Evolutionary conservation across 805 yeast species (phyloP).

Genomic region (Yamadazyma endophytica): DNA sequence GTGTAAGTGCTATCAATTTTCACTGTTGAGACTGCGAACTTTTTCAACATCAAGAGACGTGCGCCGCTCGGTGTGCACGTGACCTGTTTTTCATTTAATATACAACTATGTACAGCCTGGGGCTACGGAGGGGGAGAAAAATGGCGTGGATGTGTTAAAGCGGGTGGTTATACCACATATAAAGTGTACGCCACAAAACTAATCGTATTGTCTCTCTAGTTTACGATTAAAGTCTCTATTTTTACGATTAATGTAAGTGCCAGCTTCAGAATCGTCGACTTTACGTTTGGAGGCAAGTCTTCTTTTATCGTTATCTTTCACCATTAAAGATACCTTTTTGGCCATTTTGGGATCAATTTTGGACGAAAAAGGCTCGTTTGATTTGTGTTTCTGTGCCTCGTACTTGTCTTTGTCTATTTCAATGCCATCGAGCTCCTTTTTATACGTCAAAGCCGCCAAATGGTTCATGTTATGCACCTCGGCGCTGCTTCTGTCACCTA

Average conservation of each 20-base stretch:
- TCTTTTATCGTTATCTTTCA: constrained; percentile 32
- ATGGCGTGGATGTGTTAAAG: no score
- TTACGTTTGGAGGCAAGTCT: constrained; percentile 33
- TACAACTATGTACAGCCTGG: no score
- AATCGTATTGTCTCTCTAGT: constrained; percentile 51
- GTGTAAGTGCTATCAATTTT: no score
- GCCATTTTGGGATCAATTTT: no score
- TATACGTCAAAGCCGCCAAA: constrained; percentile 59
- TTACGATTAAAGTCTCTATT: constrained; percentile 73
- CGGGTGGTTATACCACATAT: not conserved
- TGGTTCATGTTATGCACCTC: constrained; percentile 49
- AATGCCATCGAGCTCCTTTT: constrained; percentile 44
- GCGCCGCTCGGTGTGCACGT: not conserved
- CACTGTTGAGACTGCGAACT: no score
- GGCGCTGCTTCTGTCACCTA: constrained; percentile 23
- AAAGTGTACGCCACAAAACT: constrained; percentile 1
- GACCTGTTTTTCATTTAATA: not conserved
- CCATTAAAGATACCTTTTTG: no score
- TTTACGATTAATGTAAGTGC: constrained; percentile 60
- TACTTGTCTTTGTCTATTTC: constrained; percentile 40
- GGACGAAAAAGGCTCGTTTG: no score
- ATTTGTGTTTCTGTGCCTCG: constrained; percentile 8
- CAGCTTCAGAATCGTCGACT: constrained; percentile 29
- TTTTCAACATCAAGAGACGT: no score
- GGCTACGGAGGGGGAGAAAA: no score